These are phyloP conservation scores for Solanum clarkiae DNA, from an alignment of 257 asterid species.

Conservation along the genomic window DNA sequence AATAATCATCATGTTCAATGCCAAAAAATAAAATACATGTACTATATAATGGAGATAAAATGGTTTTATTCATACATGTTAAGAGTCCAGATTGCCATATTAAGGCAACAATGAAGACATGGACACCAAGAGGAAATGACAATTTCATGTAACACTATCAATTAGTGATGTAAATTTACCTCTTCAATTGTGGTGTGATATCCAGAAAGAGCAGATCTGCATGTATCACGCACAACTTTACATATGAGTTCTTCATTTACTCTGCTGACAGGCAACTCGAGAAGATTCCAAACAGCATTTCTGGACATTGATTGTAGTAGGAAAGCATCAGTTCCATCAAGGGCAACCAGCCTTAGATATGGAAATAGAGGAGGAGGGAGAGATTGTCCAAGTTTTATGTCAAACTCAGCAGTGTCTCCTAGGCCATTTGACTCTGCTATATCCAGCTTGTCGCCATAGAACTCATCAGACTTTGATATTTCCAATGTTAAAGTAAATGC, in stretches of 20 bases:
- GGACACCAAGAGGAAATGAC: not conserved
- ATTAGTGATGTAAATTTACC: conserved; percentile 24
- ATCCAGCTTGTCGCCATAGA: conserved; percentile 69
- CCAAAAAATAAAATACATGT: not conserved
- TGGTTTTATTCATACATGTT: not conserved
- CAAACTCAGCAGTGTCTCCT: conserved; percentile 63
- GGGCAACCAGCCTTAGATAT: conserved; percentile 66
- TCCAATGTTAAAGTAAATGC: conserved; percentile 78
- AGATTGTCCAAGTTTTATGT: conserved; percentile 56
- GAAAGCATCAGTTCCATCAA: conserved; percentile 81
- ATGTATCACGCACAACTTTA: conserved; percentile 49
- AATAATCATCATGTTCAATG: not conserved
- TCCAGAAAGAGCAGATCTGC: conserved; percentile 68
- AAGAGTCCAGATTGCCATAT: not conserved
- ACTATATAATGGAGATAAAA: not conserved
- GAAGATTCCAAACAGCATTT: conserved; percentile 67
- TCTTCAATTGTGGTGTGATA: conserved; percentile 81
- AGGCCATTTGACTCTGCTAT: conserved; percentile 70
- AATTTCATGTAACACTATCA: not conserved
- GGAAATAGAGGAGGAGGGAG: conserved; percentile 71
- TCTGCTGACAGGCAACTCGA: conserved; percentile 67
- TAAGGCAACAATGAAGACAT: not conserved
- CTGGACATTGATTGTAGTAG: conserved; percentile 77
- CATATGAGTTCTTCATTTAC: conserved; percentile 86
- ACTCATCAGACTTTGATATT: conserved; percentile 63